phyloP scores from a whole-genome alignment of 768 basidiomycete species.

The Bullera alba region DNA sequence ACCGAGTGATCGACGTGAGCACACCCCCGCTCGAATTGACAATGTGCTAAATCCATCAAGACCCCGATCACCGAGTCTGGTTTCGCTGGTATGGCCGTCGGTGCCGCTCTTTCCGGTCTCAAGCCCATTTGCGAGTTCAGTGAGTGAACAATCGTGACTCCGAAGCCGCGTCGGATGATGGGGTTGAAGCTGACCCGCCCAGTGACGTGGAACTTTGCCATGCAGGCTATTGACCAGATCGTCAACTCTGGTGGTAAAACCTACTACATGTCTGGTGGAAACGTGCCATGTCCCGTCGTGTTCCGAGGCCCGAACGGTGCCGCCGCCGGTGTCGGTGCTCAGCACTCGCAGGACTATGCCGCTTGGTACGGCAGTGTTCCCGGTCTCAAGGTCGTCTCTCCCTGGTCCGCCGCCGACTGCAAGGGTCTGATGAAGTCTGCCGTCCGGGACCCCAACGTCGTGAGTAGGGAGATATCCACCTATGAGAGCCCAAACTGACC shows the following conservation, averaged over 20 bases:
- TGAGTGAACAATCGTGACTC: conserved; percentile 12
- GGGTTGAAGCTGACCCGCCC: neutral
- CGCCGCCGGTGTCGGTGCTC: conserved; percentile 89
- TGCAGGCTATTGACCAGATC: conserved; percentile 98
- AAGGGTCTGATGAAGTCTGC: conserved; percentile 95
- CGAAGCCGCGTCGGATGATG: neutral
- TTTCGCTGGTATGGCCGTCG: conserved; percentile 92
- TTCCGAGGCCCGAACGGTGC: conserved; percentile 99
- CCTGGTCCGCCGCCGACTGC: conserved; percentile 98
- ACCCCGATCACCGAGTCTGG: conserved; percentile 78
- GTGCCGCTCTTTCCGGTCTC: conserved; percentile 87
- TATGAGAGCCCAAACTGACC: neutral
- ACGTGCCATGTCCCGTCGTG: conserved; percentile 94
- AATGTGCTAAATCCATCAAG: neutral
- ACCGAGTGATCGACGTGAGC: conserved; percentile 79
- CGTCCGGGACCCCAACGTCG: conserved; percentile 96
- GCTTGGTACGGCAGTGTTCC: conserved; percentile 74
- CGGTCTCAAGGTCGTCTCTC: conserved; percentile 93
- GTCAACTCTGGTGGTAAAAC: conserved; percentile 99
- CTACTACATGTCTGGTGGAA: conserved; percentile 99
- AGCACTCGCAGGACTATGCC: conserved; percentile 96
- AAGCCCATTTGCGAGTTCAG: conserved; percentile 97
- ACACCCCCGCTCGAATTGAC: neutral
- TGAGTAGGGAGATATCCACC: conserved; percentile 13
- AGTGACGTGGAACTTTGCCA: conserved; percentile 99